Evolutionary conservation across 1,284 basidiomycete genomes (phyloP).

Genomic region (Ustanciosporium gigantosporum): DNA sequence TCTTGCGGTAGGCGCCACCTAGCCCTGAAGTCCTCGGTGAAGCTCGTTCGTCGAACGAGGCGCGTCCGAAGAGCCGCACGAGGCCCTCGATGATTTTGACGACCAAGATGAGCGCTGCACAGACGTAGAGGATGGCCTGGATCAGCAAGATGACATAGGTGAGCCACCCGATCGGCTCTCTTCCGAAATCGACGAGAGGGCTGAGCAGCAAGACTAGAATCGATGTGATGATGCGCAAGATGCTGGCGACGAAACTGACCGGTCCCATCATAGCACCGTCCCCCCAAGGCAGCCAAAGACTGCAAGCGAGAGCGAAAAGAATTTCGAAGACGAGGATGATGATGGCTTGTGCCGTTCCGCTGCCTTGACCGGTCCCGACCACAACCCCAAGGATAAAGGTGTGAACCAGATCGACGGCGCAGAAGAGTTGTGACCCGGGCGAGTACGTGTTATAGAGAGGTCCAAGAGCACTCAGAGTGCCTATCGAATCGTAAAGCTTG

Average conservation of each 20-base stretch:
- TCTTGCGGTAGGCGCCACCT: slow-evolving; percentile 46
- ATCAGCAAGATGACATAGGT: slow-evolving; percentile 88
- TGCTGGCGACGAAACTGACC: slow-evolving; percentile 86
- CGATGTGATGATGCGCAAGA: slow-evolving; percentile 83
- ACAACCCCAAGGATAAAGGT: slow-evolving; percentile 79
- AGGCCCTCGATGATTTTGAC: slow-evolving; percentile 82
- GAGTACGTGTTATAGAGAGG: slow-evolving; percentile 95
- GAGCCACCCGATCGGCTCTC: slow-evolving; percentile 72
- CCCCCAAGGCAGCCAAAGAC: slow-evolving; percentile 86
- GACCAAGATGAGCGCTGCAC: slow-evolving; percentile 76
- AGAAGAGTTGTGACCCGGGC: slow-evolving; percentile 86
- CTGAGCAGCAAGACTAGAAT: slow-evolving; percentile 86
- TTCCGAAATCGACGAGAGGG: slow-evolving; percentile 69
- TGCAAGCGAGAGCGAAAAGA: slow-evolving; percentile 42
- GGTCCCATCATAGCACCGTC: slow-evolving; percentile 93
- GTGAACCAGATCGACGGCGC: slow-evolving; percentile 75
- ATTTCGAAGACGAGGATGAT: slow-evolving; percentile 68
- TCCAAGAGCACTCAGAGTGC: slow-evolving; percentile 84
- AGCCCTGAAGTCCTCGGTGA: slow-evolving; percentile 41
- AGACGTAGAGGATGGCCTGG: slow-evolving; percentile 80
- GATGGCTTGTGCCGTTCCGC: slow-evolving; percentile 86
- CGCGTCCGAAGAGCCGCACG: slow-evolving; percentile 75
- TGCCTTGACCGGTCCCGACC: slow-evolving; percentile 84
- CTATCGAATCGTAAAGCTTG: slow-evolving; percentile 91
- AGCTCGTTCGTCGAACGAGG: slow-evolving; percentile 75